A percentile compares a stretch with the other conserved stretches of the same genome.
Conservation (phyloP, 345 rosid genomes). For the Ceriops zippeliana region DNA sequence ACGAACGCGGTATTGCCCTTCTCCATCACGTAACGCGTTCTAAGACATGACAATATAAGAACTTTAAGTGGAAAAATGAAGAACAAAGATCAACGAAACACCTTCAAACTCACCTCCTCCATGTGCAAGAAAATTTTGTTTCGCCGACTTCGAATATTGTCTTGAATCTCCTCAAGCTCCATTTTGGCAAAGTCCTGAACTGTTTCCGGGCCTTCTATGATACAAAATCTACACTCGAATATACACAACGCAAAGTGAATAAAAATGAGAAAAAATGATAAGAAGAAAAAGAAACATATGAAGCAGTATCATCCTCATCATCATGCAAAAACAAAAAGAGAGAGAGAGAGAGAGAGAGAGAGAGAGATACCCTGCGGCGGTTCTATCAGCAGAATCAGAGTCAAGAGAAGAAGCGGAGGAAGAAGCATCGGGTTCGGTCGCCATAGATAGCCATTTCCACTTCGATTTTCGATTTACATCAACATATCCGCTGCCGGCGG, state of each 20-base stretch:
- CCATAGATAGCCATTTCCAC: slow-evolving; percentile 51
- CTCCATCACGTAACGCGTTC: too few relatives aligned
- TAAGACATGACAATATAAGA: too few relatives aligned
- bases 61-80: too few relatives aligned
- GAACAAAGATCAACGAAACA: too few relatives aligned
- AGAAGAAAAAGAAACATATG: too few relatives aligned
- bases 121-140: slow-evolving; percentile 94
- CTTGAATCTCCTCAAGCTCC: slow-evolving; percentile 89
- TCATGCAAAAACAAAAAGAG: not conserved
- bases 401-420: slow-evolving; percentile 47
- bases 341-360: not conserved
- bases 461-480: slow-evolving; percentile 21
- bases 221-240: slow-evolving; percentile 66
- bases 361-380: slow-evolving; percentile 42
- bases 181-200: slow-evolving; percentile 87
- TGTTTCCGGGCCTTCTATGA: slow-evolving; percentile 97
- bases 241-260: not conserved
- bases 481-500: slow-evolving; percentile 16
- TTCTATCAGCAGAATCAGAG: slow-evolving; percentile 52
- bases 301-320: too few relatives aligned
- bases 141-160: slow-evolving; percentile 83
- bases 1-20: too few relatives aligned
- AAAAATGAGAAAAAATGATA: not conserved
- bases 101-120: slow-evolving; percentile 68
- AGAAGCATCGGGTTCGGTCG: slow-evolving; percentile 53